Percentiles rank a stretch among this genome's conserved stretches.
phyloP scores from a whole-genome alignment of 352 stramenopile species.

The Thraustochytrium striatum region DNA sequence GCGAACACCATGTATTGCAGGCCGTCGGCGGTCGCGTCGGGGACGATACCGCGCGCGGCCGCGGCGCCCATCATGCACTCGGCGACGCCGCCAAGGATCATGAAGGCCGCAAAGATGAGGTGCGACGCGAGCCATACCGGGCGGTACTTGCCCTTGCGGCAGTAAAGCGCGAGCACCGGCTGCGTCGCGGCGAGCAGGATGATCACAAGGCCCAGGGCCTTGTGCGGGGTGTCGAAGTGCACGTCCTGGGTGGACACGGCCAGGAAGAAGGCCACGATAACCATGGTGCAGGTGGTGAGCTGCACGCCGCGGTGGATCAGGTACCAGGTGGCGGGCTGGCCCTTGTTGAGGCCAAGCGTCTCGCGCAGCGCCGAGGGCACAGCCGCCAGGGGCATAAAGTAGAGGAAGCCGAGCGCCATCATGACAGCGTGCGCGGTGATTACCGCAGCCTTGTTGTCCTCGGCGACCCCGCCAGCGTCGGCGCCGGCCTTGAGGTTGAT shows the following conservation, averaged over 20 bases:
- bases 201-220: neutral
- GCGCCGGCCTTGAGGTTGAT: neutral
- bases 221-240: neutral
- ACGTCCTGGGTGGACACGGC: neutral
- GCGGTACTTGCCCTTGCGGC: neutral
- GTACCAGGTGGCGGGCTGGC: neutral
- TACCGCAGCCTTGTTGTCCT: neutral
- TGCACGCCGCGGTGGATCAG: conserved; percentile 1
- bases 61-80: neutral
- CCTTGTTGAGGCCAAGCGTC: neutral
- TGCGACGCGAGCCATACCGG: neutral
- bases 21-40: neutral
- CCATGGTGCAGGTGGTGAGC: neutral
- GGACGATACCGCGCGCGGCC: neutral
- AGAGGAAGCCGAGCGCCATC: neutral
- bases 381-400: neutral
- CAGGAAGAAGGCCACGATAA: neutral
- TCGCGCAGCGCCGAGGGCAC: neutral
- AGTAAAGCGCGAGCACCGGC: neutral
- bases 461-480: neutral
- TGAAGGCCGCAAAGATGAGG: neutral
- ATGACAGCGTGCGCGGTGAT: neutral
- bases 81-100: neutral
- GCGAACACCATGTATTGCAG: neutral
- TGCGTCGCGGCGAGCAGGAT: neutral